These are phyloP conservation scores for Volvariella surrecta DNA, from an alignment of 1,284 basidiomycete species.

Conservation along the genomic window DNA sequence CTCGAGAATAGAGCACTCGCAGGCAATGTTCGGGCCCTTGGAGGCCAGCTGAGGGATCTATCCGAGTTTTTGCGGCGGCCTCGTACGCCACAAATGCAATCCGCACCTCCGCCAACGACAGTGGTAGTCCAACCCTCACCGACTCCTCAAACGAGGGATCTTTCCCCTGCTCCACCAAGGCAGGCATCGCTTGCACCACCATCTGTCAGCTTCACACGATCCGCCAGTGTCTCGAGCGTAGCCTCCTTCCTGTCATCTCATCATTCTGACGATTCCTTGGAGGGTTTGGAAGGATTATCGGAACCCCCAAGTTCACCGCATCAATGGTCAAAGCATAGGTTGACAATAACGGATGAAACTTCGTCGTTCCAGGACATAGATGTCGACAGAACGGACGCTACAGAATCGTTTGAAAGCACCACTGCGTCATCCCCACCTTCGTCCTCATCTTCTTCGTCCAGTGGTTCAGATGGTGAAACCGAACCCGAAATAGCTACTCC, in stretches of 20 bases:
- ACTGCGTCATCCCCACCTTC: conserved; percentile 12
- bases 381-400: too few relatives aligned
- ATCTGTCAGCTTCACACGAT: conserved; percentile 24
- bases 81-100: conserved; percentile 11
- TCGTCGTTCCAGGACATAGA: conserved; percentile 6
- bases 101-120: conserved; percentile 11
- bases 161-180: conserved; percentile 12
- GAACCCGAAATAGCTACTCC: conserved; percentile 4
- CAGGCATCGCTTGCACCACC: background rate
- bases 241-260: conserved; percentile 63
- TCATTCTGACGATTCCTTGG: conserved; percentile 57
- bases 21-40: conserved; percentile 51
- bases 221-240: conserved; percentile 43
- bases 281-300: conserved; percentile 15
- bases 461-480: conserved; percentile 10
- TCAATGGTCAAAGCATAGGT: conserved; percentile 3
- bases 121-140: conserved; percentile 5
- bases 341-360: conserved; percentile 6
- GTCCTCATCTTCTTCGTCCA: conserved; percentile 20
- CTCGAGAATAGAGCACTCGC: conserved; percentile 53
- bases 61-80: conserved; percentile 35
- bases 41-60: conserved; percentile 52
- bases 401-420: conserved; percentile 4
- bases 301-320: conserved; percentile 5
- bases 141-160: background rate